Base-by-base conservation (phyloP, 2,329 filamentous ascomycete species). In the Fusarium citri region DNA sequence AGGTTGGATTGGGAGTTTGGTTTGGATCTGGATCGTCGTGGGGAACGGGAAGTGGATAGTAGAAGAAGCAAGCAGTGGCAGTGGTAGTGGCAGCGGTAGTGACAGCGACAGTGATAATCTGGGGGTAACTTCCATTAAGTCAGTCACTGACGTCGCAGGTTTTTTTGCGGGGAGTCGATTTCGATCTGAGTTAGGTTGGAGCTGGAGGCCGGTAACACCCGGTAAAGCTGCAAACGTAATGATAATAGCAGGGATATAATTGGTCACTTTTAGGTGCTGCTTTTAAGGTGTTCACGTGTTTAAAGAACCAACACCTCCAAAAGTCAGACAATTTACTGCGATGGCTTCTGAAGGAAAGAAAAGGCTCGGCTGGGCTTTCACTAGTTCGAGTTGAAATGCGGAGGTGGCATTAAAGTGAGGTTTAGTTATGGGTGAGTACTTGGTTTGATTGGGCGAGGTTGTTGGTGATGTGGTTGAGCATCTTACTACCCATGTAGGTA, bases 231-330 rank as follows among this genome's bases (percentile, higher is more conserved):
- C 65, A 47, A 47, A 48, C 48, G 57, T 55, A 64, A 72, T 74
- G 59, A 51, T 76, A 81, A 81, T 81, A 71, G 76, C 75, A 76
- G 77, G 77, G 76, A 74, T 72, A 53, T 74, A 64, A 80, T 80
- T 77, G 78, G 77, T 68, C 66, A 59, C 48, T 41, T 30, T 50
- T 18, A 22, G 26, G 34, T 37, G 60, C 66, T 55, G 71, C 67
- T 73, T 71, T 69, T n/a, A 69, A 59, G n/a, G 18, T 40, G 43
- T 22, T 54, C 61, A 53, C 45, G 67, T 66, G 55, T 47, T 30
- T 26, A 25, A 50, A 11, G 16, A 28, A 57, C 31, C 20, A n/a
- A 22, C 25, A 22, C 25, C 8, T 57, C 40, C 15, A 20, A 50
- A 14, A 49, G 31, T 40, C n/a, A 18, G 28, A 30, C 14, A 30